Conservation (phyloP, 73 alveolate genomes). For the Symbiodinium pilosum region DNA sequence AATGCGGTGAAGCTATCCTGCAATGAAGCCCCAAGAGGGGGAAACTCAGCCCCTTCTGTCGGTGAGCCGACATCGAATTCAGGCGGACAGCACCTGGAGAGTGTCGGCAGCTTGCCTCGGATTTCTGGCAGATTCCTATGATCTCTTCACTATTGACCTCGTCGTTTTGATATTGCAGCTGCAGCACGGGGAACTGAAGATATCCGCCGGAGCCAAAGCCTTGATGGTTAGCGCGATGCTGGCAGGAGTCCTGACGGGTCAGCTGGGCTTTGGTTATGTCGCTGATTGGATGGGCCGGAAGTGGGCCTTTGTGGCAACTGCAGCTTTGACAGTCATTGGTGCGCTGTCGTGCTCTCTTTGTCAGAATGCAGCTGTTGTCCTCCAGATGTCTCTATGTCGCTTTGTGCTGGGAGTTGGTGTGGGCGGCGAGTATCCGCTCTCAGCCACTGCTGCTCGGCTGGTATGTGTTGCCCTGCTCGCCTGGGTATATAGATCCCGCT, state of each 20-base stretch:
- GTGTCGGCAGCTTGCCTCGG: slow-evolving; percentile 61
- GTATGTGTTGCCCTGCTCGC: background rate
- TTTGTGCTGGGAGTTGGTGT: slow-evolving; percentile 66
- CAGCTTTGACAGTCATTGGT: slow-evolving; percentile 39
- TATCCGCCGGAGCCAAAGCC: slow-evolving; percentile 29
- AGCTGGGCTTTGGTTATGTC: slow-evolving; percentile 38
- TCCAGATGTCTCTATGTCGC: slow-evolving; percentile 60
- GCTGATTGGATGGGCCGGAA: slow-evolving; percentile 72
- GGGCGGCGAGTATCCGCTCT: slow-evolving; percentile 92
- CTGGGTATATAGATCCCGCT: too few species aligned
- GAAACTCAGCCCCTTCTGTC: slow-evolving; percentile 34
- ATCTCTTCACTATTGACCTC: slow-evolving; percentile 70
- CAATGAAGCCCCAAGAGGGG: background rate
- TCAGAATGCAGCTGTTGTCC: background rate
- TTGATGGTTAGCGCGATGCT: slow-evolving; percentile 83
- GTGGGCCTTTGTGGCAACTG: slow-evolving; percentile 79
- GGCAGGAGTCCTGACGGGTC: slow-evolving; percentile 50
- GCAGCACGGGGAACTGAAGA: background rate
- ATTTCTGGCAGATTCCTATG: slow-evolving; percentile 84
- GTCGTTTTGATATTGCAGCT: slow-evolving; percentile 69
- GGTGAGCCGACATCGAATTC: background rate
- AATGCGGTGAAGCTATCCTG: background rate
- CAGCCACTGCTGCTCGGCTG: slow-evolving; percentile 57
- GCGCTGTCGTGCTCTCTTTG: slow-evolving; percentile 19
- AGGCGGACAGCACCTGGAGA: background rate